Evolutionary conservation across 108 stramenopile species (phyloP), one percentile per base, ranked within the genome.

Genomic region (Mayamaea pseudoterrestris): DNA sequence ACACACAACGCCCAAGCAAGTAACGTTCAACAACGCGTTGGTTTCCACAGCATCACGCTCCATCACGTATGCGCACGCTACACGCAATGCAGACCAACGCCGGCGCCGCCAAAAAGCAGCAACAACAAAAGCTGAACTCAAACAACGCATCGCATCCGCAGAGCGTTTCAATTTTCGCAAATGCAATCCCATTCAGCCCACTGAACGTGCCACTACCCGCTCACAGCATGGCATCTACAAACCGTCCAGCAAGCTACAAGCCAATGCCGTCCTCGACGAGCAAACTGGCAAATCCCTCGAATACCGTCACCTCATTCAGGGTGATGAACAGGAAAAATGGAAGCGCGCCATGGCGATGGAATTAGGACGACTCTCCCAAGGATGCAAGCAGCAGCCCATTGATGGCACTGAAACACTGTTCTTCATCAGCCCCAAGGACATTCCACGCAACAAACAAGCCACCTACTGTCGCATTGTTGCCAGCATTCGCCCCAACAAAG

Each of bases 391-490:
- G 40, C 8, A 41, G 14, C 27, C 27, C 46, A 69, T 56, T 35
- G 47, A 42, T 21, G 42, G 53, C 24, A 50, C 54, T 18, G 35
- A 44, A 16, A 60, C 66, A 1, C 25, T 67, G 16, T 29, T 45
- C 37, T 57, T 43, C 36, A 30, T 49, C 8, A 1, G 39, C 4
- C 9, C 22, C 24, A 35, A 1, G 13, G 40, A 22, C 3, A 18
- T 30, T 1, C 34, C 58, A 17, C 35, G n/a, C n/a, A n/a, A 53
- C 5, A 22, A 7, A 3, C 42, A n/a, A 21, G 49, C 42, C 0
- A 65, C 63, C 0, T 70, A 70, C 47, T 49, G 5, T 20, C 41
- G 46, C 16, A 40, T 66, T 11, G 61, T 66, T 11, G 14, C 37
- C 2, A 41, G 39, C 23, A 47, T 21, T n/a, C 28, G 50, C 13